Percentiles rank a stretch among this genome's conserved stretches.
These are phyloP conservation scores for Pythium utonaiense DNA, from an alignment of 352 stramenopile genomes.

Conservation along the genomic window DNA sequence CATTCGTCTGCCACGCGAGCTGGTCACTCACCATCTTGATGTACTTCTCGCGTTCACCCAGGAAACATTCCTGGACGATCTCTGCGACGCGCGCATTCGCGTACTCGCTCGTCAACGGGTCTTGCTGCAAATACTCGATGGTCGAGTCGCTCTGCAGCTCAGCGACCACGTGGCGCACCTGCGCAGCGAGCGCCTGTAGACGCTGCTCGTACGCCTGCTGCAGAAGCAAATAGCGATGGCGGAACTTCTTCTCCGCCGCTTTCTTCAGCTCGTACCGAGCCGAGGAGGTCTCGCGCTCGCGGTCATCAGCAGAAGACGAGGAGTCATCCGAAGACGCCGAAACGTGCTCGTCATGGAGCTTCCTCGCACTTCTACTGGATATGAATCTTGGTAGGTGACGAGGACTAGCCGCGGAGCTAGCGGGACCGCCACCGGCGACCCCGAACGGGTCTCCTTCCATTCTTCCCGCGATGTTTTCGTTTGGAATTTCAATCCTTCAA, in stretches of 20 bases:
- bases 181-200: conserved; percentile 46
- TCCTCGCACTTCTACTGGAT: not conserved
- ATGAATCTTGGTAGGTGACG: not conserved
- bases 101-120: conserved; percentile 62
- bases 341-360: not conserved
- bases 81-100: conserved; percentile 51
- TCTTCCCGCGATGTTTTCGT: not conserved
- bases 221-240: conserved; percentile 58
- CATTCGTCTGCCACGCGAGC: conserved; percentile 64
- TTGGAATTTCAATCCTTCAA: conserved; percentile 5
- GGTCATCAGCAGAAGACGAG: not conserved
- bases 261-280: conserved; percentile 43
- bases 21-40: conserved; percentile 67
- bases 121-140: conserved; percentile 62
- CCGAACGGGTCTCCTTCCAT: not conserved
- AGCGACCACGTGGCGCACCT: conserved; percentile 46
- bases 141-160: conserved; percentile 59
- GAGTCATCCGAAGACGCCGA: not conserved
- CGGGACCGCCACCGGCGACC: not conserved
- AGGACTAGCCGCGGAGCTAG: not conserved
- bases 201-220: conserved; percentile 72
- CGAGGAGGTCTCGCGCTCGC: not conserved
- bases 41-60: conserved; percentile 67
- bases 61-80: conserved; percentile 67
- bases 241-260: conserved; percentile 66